Conservation (phyloP, 257 asterid genomes). For the Capsicum baccatum region DNA sequence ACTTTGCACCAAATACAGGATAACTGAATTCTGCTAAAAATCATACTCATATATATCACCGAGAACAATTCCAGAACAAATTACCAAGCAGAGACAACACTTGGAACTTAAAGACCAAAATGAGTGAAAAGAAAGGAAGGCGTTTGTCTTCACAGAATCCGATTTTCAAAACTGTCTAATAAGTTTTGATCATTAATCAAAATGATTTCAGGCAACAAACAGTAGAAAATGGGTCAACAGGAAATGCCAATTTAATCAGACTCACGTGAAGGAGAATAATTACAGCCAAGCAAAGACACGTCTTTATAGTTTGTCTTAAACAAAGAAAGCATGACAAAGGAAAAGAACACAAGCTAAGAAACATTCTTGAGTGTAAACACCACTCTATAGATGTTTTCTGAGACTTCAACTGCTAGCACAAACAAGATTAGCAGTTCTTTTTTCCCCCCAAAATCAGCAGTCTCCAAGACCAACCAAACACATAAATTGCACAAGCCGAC, state of each 20-base stretch:
- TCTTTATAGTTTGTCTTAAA: conserved; percentile 10
- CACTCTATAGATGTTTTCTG: not conserved
- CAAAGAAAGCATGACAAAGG: not conserved
- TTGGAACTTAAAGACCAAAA: not conserved
- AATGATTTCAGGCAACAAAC: not conserved
- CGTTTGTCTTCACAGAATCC: not conserved
- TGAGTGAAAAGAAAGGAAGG: not conserved
- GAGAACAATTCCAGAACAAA: not conserved
- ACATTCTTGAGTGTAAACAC: not conserved
- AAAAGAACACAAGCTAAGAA: not conserved
- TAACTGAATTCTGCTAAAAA: not conserved
- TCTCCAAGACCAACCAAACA: not conserved
- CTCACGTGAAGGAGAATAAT: not conserved
- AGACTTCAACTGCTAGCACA: not conserved
- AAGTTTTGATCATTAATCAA: too few species aligned
- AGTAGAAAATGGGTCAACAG: not conserved
- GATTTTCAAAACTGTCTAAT: too few species aligned
- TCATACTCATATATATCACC: not conserved
- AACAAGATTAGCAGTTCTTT: not conserved
- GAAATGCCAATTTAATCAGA: not conserved
- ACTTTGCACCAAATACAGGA: not conserved
- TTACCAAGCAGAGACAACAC: not conserved
- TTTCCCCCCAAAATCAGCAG: not conserved
- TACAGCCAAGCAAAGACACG: not conserved
- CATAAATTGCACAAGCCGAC: not conserved